Percentiles rank a stretch among this genome's conserved stretches.
phyloP scores from a whole-genome alignment of 768 basidiomycete species.

The Austroboletus eburneus region DNA sequence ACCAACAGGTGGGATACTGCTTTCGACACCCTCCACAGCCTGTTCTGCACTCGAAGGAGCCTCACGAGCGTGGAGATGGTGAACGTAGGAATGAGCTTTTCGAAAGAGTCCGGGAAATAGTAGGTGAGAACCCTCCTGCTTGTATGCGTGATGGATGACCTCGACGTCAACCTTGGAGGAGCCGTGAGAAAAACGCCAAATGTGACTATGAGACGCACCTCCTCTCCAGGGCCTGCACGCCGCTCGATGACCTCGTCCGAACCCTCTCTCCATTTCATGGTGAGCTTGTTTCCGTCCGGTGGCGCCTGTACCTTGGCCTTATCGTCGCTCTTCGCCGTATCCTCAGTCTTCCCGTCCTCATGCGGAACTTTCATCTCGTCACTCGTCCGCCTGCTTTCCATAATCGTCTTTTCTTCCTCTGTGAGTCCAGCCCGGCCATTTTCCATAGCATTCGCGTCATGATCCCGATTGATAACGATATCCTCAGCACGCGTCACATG shows the following conservation, averaged over 20 bases:
- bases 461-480: conserved; percentile 83
- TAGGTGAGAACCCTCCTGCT: conserved; percentile 3
- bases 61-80: conserved; percentile 11
- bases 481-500: conserved; percentile 68
- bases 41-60: conserved; percentile 27
- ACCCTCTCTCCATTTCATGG: conserved; percentile 68
- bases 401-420: conserved; percentile 27
- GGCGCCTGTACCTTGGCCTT: conserved; percentile 33
- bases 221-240: conserved; percentile 53
- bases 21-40: conserved; percentile 14
- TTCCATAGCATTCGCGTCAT: conserved; percentile 45
- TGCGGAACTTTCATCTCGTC: conserved; percentile 2
- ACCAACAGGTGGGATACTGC: conserved; percentile 13
- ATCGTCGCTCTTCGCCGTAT: conserved; percentile 13
- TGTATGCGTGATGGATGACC: conserved; percentile 46
- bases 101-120: conserved; percentile 1
- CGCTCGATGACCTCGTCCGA: conserved; percentile 63
- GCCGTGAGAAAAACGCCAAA: conserved; percentile 14
- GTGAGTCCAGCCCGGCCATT: conserved; percentile 34
- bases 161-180: conserved; percentile 56
- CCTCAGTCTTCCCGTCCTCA: conserved; percentile 13
- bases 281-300: conserved; percentile 41
- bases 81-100: conserved; percentile 10
- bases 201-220: conserved; percentile 42
- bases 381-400: conserved; percentile 24